Evolutionary conservation across 257 asterid species (phyloP), one percentile per base, ranked within the genome.

Genomic region (Sherardia arvensis): DNA sequence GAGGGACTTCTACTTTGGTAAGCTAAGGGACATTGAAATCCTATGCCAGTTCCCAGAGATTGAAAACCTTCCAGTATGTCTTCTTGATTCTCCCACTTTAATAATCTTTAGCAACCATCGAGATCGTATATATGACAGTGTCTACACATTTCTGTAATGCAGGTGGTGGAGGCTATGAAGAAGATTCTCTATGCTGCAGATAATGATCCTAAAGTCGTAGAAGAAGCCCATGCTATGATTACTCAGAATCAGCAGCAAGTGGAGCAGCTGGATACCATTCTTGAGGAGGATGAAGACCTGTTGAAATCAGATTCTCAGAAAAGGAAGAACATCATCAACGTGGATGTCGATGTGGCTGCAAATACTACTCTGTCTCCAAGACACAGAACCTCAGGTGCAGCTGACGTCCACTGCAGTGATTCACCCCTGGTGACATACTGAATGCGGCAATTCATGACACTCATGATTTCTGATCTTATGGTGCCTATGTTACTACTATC

Each of bases 1-100:
- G 78, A 83, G 98, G 73, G 98, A 88, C 79, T 91, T 88, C 74
- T 88, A 88, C 84, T 91, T 91, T 65, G 78, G 86, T 57, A 91
- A 88, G 75, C 57, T 91, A 80, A 86, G 98, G 81, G 98, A 91
- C 62, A 75, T 88, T 47, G 98, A 88, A 69, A 83, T 91, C 72
- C 56, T 88, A 45, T 86, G 95, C 81, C 96, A 91, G 80, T 78
- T 75, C 40, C 88, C 96, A 7, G 80, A 76, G 69, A 76, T 85
- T 60, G 96, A 79, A 78, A 83, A 82, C 30, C 72, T 69, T 56
- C 82, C 85, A 2, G 98, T 91, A 85, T 36, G 36, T 15, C 61
- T 36, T 61, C 55, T 57, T 66, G 17, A 6, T 9, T 34, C 49
- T 23, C 45, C 28, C 43, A 33, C 23, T 58, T 7, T 18, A 21